phyloP scores from a whole-genome alignment of 2,329 filamentous ascomycete genomes.

The Aspergillus phoenicis region DNA sequence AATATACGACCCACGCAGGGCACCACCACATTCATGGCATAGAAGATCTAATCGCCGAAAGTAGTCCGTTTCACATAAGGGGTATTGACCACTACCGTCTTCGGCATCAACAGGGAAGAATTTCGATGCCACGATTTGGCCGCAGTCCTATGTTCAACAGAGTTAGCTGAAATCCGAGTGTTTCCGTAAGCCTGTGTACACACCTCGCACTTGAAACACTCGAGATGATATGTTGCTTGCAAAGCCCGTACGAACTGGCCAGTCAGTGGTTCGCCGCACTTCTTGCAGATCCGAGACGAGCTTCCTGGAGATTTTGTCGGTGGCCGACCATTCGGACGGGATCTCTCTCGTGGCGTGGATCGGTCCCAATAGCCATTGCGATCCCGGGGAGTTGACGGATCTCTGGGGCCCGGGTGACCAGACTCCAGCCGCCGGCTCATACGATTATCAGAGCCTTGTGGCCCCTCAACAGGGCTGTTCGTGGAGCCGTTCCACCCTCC shows the following conservation, averaged over 20 bases:
- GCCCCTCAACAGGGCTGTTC: slow-evolving; percentile 28
- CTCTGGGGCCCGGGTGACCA: slow-evolving; percentile 23
- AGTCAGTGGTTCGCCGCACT: slow-evolving; percentile 83
- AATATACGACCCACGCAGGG: slow-evolving; percentile 94
- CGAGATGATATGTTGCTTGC: slow-evolving; percentile 91
- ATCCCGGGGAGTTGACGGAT: slow-evolving; percentile 31
- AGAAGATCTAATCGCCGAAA: slow-evolving; percentile 89
- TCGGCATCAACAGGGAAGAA: slow-evolving; percentile 97
- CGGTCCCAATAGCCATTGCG: slow-evolving; percentile 36
- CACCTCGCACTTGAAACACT: slow-evolving; percentile 97
- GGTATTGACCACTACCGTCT: slow-evolving; percentile 79
- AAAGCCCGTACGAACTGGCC: slow-evolving; percentile 95
- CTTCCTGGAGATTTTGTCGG: slow-evolving; percentile 41
- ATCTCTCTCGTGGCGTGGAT: slow-evolving; percentile 38
- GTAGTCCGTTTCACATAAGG: slow-evolving; percentile 96
- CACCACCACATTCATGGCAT: slow-evolving; percentile 88
- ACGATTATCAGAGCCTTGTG: slow-evolving; percentile 33
- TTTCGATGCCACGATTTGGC: slow-evolving; percentile 95
- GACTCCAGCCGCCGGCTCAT: slow-evolving; percentile 36
- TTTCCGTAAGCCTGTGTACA: slow-evolving; percentile 38
- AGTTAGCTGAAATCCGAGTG: slow-evolving; percentile 23
- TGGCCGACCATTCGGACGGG: slow-evolving; percentile 40
- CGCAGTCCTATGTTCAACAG: slow-evolving; percentile 72
- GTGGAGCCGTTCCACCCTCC: slow-evolving; percentile 27
- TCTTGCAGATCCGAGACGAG: slow-evolving; percentile 67